Conservation (phyloP, 2,329 filamentous ascomycete genomes). For the Fusarium tanahbumbuense region DNA sequence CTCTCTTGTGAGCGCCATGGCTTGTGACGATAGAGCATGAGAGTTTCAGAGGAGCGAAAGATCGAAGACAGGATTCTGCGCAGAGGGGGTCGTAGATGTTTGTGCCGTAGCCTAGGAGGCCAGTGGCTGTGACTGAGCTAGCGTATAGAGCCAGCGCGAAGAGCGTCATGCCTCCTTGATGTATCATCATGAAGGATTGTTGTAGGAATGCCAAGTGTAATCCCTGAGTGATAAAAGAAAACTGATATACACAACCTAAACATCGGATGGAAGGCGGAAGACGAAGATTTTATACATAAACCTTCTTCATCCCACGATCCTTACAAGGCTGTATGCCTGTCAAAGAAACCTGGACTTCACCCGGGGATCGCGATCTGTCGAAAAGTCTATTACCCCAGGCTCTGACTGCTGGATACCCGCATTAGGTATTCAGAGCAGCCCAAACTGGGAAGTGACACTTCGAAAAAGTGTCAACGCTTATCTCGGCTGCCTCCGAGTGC, state of each 20-base stretch:
- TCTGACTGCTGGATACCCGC: not conserved
- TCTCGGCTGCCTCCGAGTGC: not conserved
- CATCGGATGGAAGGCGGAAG: not conserved
- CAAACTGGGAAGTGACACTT: not conserved
- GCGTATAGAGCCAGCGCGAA: not conserved
- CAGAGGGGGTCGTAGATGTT: constrained; percentile 12
- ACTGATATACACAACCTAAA: not conserved
- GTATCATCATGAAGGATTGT: not conserved
- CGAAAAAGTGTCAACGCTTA: not conserved
- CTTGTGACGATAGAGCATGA: not conserved
- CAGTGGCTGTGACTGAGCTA: not conserved
- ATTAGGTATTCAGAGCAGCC: not conserved
- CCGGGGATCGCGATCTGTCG: constrained; percentile 5
- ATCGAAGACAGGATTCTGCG: constrained; percentile 17
- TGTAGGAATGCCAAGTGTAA: not conserved
- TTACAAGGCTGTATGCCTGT: not conserved
- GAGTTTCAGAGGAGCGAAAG: not conserved
- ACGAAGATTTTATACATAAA: constrained; percentile 15
- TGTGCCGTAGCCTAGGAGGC: constrained; percentile 1
- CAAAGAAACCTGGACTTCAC: not conserved
- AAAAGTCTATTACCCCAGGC: not conserved
- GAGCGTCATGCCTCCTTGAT: not conserved
- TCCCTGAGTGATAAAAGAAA: not conserved
- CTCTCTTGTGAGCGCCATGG: not conserved
- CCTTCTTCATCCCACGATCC: not conserved